Evolutionary conservation across 2,329 filamentous ascomycete species (phyloP), one percentile per base, ranked within the genome.

Genomic region (Hansfordia pulvinata): DNA sequence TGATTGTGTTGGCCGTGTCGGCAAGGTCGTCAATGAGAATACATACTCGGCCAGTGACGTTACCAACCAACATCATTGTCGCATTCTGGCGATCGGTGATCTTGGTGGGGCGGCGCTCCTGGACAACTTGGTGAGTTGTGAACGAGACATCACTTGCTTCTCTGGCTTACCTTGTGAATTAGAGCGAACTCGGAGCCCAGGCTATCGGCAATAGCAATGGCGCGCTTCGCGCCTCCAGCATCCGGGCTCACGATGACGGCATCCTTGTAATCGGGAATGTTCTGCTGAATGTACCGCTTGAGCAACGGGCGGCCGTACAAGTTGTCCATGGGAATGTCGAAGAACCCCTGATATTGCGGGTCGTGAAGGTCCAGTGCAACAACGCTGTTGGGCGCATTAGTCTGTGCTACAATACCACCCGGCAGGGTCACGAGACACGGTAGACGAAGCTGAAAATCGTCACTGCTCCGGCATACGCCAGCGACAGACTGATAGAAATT

Each of bases 291-390:
- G 46, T 77, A 79, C 34, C 67, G 66, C 47, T 76, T 72, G 28
- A 79, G 61, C 26, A 86, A 58, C 26, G 80, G 76, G 41, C 81
- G 75, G 30, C 77, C 88, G 56, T 96, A 96, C 11, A 98, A 66
- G 51, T 98, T 98, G 58, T 98, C 90, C 30, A 98, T 90, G 3
- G 90, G 90, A 31, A 96, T 93, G 47, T 98, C 88, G 48, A 98
- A 96, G 64, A 94, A 98, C 28, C 90, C 90, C 55, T 98, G 90
- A 47, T 96, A 96, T 54, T 98, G 85, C 21, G 84, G 81, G 52
- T 94, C 88, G 50, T 90, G 84, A 27, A 98, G 68, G 48, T 98
- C 90, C 81, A 98, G 92, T 17, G 88, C 94, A 50, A 96, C 94
- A 49, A 93, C 78, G 33, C 46, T 49, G 30, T 20, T 6, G n/a